Base-by-base conservation (phyloP, 768 basidiomycete species). In the Leucocoprinus leucothites region DNA sequence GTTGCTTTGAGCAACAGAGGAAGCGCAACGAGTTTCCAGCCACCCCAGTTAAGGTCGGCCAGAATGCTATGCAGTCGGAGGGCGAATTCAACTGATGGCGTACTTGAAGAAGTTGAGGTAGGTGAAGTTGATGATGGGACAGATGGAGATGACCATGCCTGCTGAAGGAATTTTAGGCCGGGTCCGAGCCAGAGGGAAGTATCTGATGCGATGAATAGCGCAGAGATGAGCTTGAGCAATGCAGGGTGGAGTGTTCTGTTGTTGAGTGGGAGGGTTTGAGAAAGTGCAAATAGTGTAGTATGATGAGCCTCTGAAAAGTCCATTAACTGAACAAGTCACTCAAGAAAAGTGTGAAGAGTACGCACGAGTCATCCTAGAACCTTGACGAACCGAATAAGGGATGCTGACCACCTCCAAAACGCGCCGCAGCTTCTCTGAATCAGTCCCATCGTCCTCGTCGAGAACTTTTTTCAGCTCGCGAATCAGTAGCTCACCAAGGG, bases 1-100 rank as follows among this genome's bases (percentile, higher is more conserved):
- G 79, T 80, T 26, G 73, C 70, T 60, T 80, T 82, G 13, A 83
- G 61, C n/a, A 90, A 63, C 11, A 76, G 67, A 1, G 89, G 86
- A 1, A 86, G 64, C 13, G 80, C 87, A 9, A 91, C 66, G 28
- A 82, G 71, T 64, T 84, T 89, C 89, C 89, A 92, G 2, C 89
- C 91, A 18, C 82, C 82, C 87, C 89, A 93, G 0, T 74, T 75
- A 3, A 85, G 68, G 46, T 86, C 84, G 1, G 84, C 77, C 6
- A 92, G 77, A 3, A 79, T 71, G 0, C 85, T 84, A 25, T 82
- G 77, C 3, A 92, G 68, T 26, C 77, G 75, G 2, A 84, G 58
- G 1, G 79, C 81, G 57, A 88, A 82, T 6, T 53, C 45, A 51
- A 41, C 35, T 34, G 64, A 58, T n/a, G n/a, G n/a, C n/a, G n/a